Evolutionary conservation across 75 land plant species (phyloP), one percentile per base, ranked within the genome.

Genomic region (Cunninghamia lanceolata): DNA sequence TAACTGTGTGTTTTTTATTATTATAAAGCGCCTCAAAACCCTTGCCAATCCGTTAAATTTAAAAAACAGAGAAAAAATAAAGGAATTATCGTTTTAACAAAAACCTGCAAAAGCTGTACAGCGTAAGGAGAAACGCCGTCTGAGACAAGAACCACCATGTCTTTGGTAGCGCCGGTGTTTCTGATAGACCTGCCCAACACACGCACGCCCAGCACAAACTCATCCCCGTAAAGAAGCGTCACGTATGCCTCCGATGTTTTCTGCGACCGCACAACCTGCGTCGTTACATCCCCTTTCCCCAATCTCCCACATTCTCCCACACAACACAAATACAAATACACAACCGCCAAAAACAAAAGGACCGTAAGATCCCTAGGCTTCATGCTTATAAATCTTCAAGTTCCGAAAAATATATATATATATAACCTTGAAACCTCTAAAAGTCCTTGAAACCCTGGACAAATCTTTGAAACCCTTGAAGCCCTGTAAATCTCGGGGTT

Each of bases 201-300:
- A 15, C 99, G 90, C 45, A 96, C 99, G 9, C 99, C 99, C n/a
- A 98, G 94, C 1, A 97, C 87, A 84, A 98, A 98, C 86, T 98
- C 97, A 88, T 98, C 99, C 13, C 99, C 99, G 84, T 98, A 98
- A 42, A 98, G 89, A 30, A 98, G 96, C 16, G 99, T 98, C 52
- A 89, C 99, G 83, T 98, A 98, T 8, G 99, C 99, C 85, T 96
- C 91, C 38, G 86, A 86, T n/a, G 88, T 79, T 38, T 11, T 53
- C 39, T 76, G 43, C 52, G 82, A 43, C 14, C 45, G 82, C 82
- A 32, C 9, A 47, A 45, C 82, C 47, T 80, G 52, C 15, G 21
- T 45, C 32, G 28, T 25, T 7, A 45, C 82, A 42, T 40, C 82
- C 43, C 82, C 82, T 28, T 80, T 25, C 15, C 46, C 82, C 50